Base-by-base conservation (phyloP, 73 alveolate species). In the Blepharisma japonicum region DNA sequence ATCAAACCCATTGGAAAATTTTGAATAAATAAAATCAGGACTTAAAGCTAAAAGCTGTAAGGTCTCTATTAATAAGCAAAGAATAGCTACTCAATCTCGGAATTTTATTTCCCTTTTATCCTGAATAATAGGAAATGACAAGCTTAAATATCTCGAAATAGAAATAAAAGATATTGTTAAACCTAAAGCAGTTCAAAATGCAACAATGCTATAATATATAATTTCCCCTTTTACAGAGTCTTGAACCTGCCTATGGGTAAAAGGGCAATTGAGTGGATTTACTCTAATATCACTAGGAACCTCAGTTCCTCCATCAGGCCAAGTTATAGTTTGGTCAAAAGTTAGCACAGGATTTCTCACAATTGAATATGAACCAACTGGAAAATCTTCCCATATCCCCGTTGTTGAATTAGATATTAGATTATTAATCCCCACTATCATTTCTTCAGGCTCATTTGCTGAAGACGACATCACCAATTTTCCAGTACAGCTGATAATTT, bases 31-130 rank as follows among this genome's bases (percentile, higher is more conserved):
- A 20, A 53, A 53, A 1, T 53, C 23, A 53, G 67, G 67, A 53
- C 67, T 20, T 53, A 53, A 14, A 53, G 67, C 67, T 53, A 53
- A 14, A 53, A 53, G 67, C 67, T 53, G 67, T 14, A 53, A 14
- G 23, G 27, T 53, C 23, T 53, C 67, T 53, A 53, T 20, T 2
- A 53, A 53, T 11, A 53, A 14, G 67, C n/a, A 1, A 14, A 11
- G 3, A 14, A 53, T 2, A 14, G 67, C 23, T 53, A 53, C 0
- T 14, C n/a, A 53, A 53, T 53, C 67, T 14, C 23, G 67, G 23
- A 53, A 53, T 53, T 53, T 53, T 53, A 20, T 20, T 53, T 53
- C 27, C 67, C n/a, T 53, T 3, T 14, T 53, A 53, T 53, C 27
- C 67, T 53, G n/a, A 53, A 20, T 53, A 4, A 20, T 53, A 14